Base-by-base conservation (phyloP, 768 basidiomycete species). In the Tremella yokohamensis region DNA sequence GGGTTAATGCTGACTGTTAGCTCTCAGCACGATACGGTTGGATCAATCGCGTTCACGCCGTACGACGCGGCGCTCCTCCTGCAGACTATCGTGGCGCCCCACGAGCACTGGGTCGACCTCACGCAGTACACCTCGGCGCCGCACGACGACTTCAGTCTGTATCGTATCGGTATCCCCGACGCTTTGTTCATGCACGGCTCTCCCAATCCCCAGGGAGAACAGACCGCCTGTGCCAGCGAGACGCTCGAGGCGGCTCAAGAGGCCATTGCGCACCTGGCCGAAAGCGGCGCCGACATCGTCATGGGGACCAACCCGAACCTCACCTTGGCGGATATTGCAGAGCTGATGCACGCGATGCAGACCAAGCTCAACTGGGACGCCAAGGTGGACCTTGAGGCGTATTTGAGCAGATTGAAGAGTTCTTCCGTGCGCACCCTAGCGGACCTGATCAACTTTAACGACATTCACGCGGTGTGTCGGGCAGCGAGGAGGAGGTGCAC, bases 1-100 rank as follows among this genome's bases (percentile, higher is more conserved):
- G 40, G n/a, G n/a, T n/a, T 53, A n/a, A 34, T 57, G 50, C 51
- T 62, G 56, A 49, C 56, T 38, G 40, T 52, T 22, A 25, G 49
- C 25, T 3, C n/a, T n/a, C 49, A 52, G 52, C 52, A 24, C 37
- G 52, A 54, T 25, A n/a, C 37, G 9, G 20, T 54, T 15, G 52
- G 52, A 8, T 38, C 52, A 1, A 54, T 54, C 18, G 29, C 37
- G 6, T 40, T 40, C 39, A 40, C 52, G n/a, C 11, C 52, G 12
- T 54, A 40, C 37, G 52, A 54, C 40, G 40, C 40, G 20, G 52
- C 52, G 11, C 34, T 54, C 20, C 18, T 54, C 9, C 40, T 40
- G 25, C 15, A 38, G 15, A 40, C 40, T 18, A 40, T 40, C 24
- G 26, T 3, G n/a, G 16, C 15, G 22, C 37, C 20, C 15, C 37